These are phyloP conservation scores for Malassezia obtusa DNA, from an alignment of 1,284 basidiomycete genomes.

Conservation along the genomic window DNA sequence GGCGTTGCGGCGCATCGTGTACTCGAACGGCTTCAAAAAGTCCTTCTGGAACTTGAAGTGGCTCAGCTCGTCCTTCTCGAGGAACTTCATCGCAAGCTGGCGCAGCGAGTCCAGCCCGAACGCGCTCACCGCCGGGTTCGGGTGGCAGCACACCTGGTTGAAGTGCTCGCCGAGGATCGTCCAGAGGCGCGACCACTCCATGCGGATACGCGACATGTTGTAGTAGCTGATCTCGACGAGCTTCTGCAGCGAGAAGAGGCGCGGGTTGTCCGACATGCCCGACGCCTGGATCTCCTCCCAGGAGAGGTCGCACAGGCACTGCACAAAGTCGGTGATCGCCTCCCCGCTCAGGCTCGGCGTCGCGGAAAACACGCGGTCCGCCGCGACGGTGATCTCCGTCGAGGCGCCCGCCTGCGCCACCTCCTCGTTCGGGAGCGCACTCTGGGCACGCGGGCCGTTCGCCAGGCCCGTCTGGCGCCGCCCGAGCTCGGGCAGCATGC, in stretches of 20 bases:
- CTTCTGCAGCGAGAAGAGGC: constrained; percentile 95
- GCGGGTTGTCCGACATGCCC: constrained; percentile 72
- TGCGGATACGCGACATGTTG: constrained; percentile 95
- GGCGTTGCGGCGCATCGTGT: constrained; percentile 91
- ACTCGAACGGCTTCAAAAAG: constrained; percentile 94
- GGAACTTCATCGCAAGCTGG: constrained; percentile 93
- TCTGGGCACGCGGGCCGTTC: constrained; percentile 4
- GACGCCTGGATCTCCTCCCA: constrained; percentile 99
- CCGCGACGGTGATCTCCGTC: constrained; percentile 93
- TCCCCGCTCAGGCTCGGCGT: constrained; percentile 87
- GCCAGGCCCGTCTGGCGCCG: constrained; percentile 51
- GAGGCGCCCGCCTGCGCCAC: constrained; percentile 93
- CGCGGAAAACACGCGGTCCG: constrained; percentile 97
- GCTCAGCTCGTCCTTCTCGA: constrained; percentile 94
- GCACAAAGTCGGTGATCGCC: constrained; percentile 96
- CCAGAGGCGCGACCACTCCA: constrained; percentile 99
- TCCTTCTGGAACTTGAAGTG: constrained; percentile 99
- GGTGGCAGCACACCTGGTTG: constrained; percentile 98
- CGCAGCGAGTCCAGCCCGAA: constrained; percentile 96
- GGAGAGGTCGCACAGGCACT: constrained; percentile 88
- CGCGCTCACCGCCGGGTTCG: constrained; percentile 89
- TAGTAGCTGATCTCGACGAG: constrained; percentile 99
- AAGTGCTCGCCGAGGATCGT: constrained; percentile 96
- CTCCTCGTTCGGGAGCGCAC: constrained; percentile 64
- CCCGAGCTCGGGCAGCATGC: constrained; percentile 67